These are phyloP conservation scores for Pestalotiopsis sp. DNA, from an alignment of 2,329 filamentous ascomycete genomes.

Conservation along the genomic window DNA sequence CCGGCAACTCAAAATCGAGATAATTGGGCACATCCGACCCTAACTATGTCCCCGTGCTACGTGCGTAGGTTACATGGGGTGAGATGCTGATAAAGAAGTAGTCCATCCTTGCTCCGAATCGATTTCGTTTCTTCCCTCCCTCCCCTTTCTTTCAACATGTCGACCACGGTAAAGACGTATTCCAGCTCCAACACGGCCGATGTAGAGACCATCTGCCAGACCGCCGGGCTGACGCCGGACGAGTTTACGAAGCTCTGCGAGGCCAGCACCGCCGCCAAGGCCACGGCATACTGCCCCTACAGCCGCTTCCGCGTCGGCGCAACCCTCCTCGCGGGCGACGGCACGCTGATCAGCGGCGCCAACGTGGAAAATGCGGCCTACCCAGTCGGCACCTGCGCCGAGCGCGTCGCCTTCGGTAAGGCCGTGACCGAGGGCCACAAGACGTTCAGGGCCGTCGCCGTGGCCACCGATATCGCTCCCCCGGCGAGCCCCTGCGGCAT, in stretches of 20 bases:
- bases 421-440: conserved; percentile 66
- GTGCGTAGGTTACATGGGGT: neutral
- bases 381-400: conserved; percentile 93
- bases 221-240: conserved; percentile 54
- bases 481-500: conserved; percentile 86
- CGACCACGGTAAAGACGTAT: conserved; percentile 17
- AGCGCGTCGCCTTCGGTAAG: conserved; percentile 83
- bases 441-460: conserved; percentile 76
- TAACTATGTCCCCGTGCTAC: neutral
- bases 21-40: conserved; percentile 7
- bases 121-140: neutral
- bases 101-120: neutral
- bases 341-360: conserved; percentile 67
- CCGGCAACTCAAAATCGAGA: neutral
- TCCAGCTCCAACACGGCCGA: conserved; percentile 27
- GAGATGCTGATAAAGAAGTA: neutral
- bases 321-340: conserved; percentile 64
- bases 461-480: conserved; percentile 76
- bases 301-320: conserved; percentile 90
- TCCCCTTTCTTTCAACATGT: conserved; percentile 11
- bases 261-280: conserved; percentile 71
- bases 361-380: conserved; percentile 95
- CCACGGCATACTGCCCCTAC: conserved; percentile 87
- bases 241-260: conserved; percentile 68
- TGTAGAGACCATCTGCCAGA: conserved; percentile 35